These are phyloP conservation scores for Phanerochaete carnosa DNA, from an alignment of 768 basidiomycete species.

Conservation along the genomic window DNA sequence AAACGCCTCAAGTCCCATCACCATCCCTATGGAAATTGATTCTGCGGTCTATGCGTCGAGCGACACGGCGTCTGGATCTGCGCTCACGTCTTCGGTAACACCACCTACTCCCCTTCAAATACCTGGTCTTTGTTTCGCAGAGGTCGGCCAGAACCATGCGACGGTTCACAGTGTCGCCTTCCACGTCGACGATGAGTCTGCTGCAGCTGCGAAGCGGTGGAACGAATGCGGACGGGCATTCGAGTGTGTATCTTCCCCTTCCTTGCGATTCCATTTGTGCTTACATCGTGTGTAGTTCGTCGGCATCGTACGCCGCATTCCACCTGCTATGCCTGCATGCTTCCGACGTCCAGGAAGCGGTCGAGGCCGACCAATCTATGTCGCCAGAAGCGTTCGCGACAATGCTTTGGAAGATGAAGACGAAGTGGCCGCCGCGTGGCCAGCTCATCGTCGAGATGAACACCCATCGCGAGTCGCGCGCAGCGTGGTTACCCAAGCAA, in stretches of 20 bases:
- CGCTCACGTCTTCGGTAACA: background rate
- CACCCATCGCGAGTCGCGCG: background rate
- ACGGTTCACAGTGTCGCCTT: slow-evolving; percentile 12
- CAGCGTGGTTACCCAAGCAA: slow-evolving; percentile 12
- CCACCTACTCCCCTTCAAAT: background rate
- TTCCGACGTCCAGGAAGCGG: slow-evolving; percentile 5
- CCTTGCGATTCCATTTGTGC: background rate
- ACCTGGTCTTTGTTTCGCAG: slow-evolving; percentile 17
- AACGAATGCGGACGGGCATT: background rate
- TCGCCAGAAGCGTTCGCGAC: slow-evolving; percentile 11
- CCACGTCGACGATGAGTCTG: slow-evolving; percentile 16
- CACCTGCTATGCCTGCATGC: slow-evolving; percentile 19
- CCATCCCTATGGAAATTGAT: background rate
- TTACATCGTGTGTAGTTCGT: background rate
- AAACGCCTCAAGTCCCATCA: background rate
- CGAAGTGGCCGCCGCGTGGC: slow-evolving; percentile 17
- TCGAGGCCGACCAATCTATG: slow-evolving; percentile 3
- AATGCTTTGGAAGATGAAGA: slow-evolving; percentile 13
- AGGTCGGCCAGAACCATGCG: slow-evolving; percentile 6
- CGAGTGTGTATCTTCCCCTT: slow-evolving; percentile 1
- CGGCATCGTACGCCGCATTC: background rate
- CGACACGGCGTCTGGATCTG: background rate
- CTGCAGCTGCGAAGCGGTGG: slow-evolving; percentile 14
- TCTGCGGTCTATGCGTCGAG: background rate
- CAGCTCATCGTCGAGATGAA: slow-evolving; percentile 14